Conservation (phyloP, 1,284 basidiomycete genomes). For the Ceratobasidium theobromae region DNA sequence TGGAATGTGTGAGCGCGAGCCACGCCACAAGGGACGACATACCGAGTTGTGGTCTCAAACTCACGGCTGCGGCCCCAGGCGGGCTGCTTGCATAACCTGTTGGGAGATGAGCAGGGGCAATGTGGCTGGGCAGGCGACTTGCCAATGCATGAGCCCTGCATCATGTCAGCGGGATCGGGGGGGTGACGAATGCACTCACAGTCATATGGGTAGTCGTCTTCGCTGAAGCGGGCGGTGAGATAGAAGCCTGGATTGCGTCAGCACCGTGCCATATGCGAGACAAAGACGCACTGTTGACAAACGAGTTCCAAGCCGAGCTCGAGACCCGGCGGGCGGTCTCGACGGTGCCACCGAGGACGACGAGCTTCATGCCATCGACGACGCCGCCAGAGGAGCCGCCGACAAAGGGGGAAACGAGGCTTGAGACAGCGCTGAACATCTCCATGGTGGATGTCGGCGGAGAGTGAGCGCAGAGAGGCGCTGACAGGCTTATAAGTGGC, state of each 20-base stretch:
- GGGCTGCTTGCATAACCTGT: slow-evolving; percentile 40
- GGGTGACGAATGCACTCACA: slow-evolving; percentile 37
- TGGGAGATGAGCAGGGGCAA: not conserved
- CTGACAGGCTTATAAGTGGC: not conserved
- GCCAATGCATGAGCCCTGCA: slow-evolving; percentile 68
- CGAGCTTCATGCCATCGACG: slow-evolving; percentile 82
- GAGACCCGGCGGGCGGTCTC: slow-evolving; percentile 68
- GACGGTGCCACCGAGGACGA: slow-evolving; percentile 79
- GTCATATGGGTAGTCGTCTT: slow-evolving; percentile 41
- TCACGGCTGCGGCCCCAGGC: slow-evolving; percentile 56
- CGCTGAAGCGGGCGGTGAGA: slow-evolving; percentile 35
- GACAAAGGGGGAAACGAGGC: slow-evolving; percentile 72
- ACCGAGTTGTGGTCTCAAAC: slow-evolving; percentile 66
- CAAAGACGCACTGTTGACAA: slow-evolving; percentile 61
- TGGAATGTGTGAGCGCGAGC: not conserved
- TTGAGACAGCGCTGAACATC: slow-evolving; percentile 60
- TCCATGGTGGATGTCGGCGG: slow-evolving; percentile 55
- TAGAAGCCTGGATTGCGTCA: slow-evolving; percentile 6
- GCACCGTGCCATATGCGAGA: not conserved
- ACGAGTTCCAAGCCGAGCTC: slow-evolving; percentile 80
- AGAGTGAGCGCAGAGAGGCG: no score
- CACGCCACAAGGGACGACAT: not conserved
- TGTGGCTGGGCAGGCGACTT: slow-evolving; percentile 59
- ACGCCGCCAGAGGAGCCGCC: slow-evolving; percentile 71
- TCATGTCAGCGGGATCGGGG: slow-evolving; percentile 28